Percentiles rank a stretch among this genome's conserved stretches.
Conservation (phyloP, 2,329 filamentous ascomycete species). For the Septoria petroselini region DNA sequence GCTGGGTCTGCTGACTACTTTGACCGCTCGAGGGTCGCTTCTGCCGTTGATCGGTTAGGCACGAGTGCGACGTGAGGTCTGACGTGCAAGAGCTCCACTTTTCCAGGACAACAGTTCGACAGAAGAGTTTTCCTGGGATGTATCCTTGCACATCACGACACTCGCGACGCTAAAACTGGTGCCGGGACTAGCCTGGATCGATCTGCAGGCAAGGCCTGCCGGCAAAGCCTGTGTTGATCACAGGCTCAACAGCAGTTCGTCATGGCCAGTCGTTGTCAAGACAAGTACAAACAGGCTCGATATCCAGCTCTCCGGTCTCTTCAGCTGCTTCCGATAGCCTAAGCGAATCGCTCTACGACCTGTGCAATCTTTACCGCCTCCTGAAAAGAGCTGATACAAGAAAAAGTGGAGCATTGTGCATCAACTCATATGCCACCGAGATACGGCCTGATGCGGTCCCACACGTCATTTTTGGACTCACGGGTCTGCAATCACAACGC, state of each 20-base stretch:
- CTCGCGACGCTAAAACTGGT: background rate
- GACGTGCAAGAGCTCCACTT: conserved; percentile 9
- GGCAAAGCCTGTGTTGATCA: conserved; percentile 2
- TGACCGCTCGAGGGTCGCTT: background rate
- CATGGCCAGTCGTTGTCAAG: no score
- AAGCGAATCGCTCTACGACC: no score
- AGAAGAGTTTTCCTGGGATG: conserved; percentile 8
- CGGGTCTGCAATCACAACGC: conserved; percentile 4
- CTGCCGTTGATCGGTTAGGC: conserved; percentile 3
- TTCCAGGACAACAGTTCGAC: conserved; percentile 1
- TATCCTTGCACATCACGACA: background rate
- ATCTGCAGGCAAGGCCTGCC: background rate
- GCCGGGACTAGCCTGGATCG: background rate
- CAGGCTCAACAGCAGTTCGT: conserved; percentile 1
- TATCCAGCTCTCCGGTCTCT: no score
- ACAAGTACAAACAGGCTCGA: no score
- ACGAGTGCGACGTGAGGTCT: conserved; percentile 5
- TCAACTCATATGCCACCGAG: conserved; percentile 17
- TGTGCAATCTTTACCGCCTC: no score
- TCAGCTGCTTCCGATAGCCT: no score
- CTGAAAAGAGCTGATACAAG: background rate
- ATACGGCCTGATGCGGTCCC: conserved; percentile 16
- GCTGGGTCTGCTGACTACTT: background rate
- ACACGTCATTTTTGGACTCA: conserved; percentile 5
- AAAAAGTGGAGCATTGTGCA: conserved; percentile 5